phyloP scores from a whole-genome alignment of 441 rosid genomes.

The Eutrema salsugineum region DNA sequence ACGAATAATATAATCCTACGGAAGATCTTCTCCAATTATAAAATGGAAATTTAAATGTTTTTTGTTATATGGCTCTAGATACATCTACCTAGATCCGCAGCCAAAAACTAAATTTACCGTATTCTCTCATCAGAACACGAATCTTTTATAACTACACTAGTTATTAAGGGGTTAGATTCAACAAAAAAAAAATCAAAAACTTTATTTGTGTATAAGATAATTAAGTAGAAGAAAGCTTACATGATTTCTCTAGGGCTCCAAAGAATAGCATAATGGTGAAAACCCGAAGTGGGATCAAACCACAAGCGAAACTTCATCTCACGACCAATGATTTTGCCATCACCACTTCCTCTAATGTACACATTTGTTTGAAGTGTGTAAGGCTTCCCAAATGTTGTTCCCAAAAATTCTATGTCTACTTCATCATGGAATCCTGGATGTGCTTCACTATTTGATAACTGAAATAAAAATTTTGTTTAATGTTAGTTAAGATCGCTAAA shows the following conservation, averaged over 20 bases:
- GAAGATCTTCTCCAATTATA: slow-evolving; percentile 13
- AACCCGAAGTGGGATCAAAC: slow-evolving; percentile 84
- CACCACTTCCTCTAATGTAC: slow-evolving; percentile 95
- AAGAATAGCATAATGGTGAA: slow-evolving; percentile 87
- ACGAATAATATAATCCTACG: slow-evolving; percentile 19
- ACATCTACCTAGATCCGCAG: slow-evolving; percentile 15
- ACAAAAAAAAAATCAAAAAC: not conserved
- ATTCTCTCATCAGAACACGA: not conserved
- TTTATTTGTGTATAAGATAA: not conserved
- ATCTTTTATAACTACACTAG: not conserved
- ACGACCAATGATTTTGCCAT: slow-evolving; percentile 83
- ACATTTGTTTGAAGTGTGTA: slow-evolving; percentile 94
- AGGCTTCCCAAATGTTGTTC: slow-evolving; percentile 92
- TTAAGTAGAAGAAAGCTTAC: slow-evolving; percentile 42
- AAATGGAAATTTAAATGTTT: not conserved
- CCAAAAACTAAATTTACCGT: not conserved
- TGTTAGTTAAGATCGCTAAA: not conserved
- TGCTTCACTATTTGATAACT: slow-evolving; percentile 87
- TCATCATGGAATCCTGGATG: slow-evolving; percentile 94
- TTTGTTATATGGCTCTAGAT: slow-evolving; percentile 13
- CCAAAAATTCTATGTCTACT: slow-evolving; percentile 91
- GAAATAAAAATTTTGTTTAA: not conserved
- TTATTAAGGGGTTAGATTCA: not conserved
- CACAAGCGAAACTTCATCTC: slow-evolving; percentile 91
- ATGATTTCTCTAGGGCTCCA: slow-evolving; percentile 91